Percentiles rank a stretch among this genome's conserved stretches.
Evolutionary conservation across 192 early-diverging fungal genomes (phyloP).

Genomic region (Chytriomyces sp.): DNA sequence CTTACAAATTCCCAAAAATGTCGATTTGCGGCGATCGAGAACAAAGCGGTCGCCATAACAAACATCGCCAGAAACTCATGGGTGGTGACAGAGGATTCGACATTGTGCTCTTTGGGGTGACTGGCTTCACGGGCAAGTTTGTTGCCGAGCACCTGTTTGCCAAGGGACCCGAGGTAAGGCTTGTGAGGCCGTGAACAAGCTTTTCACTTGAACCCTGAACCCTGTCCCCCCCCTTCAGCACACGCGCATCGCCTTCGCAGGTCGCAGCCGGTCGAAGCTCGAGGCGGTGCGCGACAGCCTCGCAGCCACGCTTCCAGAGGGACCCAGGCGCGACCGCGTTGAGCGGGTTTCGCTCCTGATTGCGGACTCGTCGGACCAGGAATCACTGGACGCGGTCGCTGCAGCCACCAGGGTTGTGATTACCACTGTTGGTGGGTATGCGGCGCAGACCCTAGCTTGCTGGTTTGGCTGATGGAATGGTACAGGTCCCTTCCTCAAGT

Average conservation of each 20-base stretch:
- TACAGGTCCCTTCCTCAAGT: conserved; percentile 58
- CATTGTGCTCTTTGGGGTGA: conserved; percentile 55
- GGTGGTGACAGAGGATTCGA: neutral
- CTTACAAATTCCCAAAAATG: no score
- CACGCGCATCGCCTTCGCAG: conserved; percentile 74
- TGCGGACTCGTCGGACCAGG: conserved; percentile 64
- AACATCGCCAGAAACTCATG: no score
- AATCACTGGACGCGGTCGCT: conserved; percentile 61
- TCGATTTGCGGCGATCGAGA: no score
- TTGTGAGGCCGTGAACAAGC: neutral
- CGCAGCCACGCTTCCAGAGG: conserved; percentile 20
- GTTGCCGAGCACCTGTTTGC: conserved; percentile 66
- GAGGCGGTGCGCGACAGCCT: conserved; percentile 55
- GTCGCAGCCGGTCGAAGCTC: conserved; percentile 69
- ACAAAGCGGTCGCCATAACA: no score
- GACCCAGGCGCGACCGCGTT: neutral
- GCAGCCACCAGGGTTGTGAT: conserved; percentile 71
- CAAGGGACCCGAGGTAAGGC: conserved; percentile 44
- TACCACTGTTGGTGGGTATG: conserved; percentile 67
- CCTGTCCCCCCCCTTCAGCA: conserved; percentile 19
- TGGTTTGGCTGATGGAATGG: neutral
- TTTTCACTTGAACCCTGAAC: neutral
- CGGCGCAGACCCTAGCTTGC: neutral
- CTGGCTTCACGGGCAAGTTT: conserved; percentile 78
- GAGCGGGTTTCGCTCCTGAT: conserved; percentile 60